Base-by-base conservation (phyloP, 1,284 basidiomycete genomes). In the Hortiboletus rubellus region DNA sequence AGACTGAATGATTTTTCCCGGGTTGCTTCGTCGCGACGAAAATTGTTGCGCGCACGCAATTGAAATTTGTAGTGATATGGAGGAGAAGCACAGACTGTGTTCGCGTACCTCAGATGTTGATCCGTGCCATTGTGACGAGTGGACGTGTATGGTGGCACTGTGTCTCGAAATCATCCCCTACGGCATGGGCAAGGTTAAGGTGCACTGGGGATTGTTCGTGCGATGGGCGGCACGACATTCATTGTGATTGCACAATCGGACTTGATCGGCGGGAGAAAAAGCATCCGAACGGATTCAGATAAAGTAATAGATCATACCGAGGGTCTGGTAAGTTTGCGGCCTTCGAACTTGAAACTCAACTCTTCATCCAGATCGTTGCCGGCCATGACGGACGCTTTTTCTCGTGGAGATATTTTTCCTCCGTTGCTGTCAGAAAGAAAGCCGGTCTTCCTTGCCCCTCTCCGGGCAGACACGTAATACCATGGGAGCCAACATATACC, bases 281-380 rank as follows among this genome's bases (percentile, higher is more conserved):
- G 24, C 66, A 56, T 55, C 60, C 70, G 58, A 66, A 65, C 46
- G 44, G 44, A 43, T 47, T 46, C 57, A 68, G 63, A 72, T 71
- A 68, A 72, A 73, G 70, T 72, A 57, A 68, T 52, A 55, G 70
- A 73, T 72, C 59, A 69, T 46, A 44, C 67, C 71, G 51, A 56
- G 12, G 0, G 5, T 18, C 0, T 44, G 68, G 72, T 60, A 73
- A 45, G 70, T 72, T 70, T 67, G 66, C 56, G 59, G 65, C 11
- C 67, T 64, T 65, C 58, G 63, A 68, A 72, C 62, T 74, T 70
- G 67, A 70, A 70, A 70, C 68, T 65, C 63, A 65, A 73, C 69
- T 50, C 18, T 46, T 46, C 53, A 57, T 66, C 63, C 53, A 57
- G 67, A 66, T 68, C 67, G 60, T 68, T 72, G 68, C 68, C 68